Conservation (phyloP, 768 basidiomycete genomes). For the Rhodotorula kratochvilovae region DNA sequence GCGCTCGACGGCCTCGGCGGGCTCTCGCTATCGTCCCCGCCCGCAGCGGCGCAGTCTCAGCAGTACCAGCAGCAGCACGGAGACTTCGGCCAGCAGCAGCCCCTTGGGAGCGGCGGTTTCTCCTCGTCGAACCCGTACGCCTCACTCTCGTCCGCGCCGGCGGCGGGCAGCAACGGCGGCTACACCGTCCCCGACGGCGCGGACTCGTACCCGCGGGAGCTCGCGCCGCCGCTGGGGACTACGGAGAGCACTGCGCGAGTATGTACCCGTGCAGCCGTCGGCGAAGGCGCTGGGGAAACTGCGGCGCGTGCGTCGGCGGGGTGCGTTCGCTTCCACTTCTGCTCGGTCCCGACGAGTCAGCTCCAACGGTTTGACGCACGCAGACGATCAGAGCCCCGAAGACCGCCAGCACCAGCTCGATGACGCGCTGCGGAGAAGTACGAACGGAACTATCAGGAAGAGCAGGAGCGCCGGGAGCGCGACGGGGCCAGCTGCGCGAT, state of each 20-base stretch:
- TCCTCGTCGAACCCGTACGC: constrained; percentile 30
- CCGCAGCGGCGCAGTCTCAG: background rate
- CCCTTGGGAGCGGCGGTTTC: constrained; percentile 6
- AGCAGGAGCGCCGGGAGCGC: background rate
- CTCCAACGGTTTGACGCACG: too few relatives aligned
- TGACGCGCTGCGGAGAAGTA: constrained; percentile 28
- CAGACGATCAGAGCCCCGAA: background rate
- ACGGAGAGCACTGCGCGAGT: background rate
- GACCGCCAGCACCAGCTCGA: constrained; percentile 18
- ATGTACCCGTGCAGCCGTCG: constrained; percentile 13
- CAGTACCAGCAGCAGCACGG: background rate
- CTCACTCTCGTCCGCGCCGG: background rate
- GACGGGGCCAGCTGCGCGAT: background rate
- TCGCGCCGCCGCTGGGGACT: background rate
- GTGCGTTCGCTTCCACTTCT: background rate
- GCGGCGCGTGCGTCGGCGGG: constrained; percentile 17
- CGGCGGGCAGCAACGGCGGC: background rate
- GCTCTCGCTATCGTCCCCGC: background rate
- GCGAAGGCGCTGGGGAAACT: constrained; percentile 36
- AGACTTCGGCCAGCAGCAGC: background rate
- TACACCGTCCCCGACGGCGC: background rate
- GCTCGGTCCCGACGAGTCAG: too few relatives aligned
- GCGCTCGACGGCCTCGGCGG: background rate
- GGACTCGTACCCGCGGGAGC: background rate
- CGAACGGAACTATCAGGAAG: constrained; percentile 9